Evolutionary conservation across 257 asterid genomes (phyloP), one percentile per base, ranked within the genome.

Genomic region (Lavandula angustifolia): DNA sequence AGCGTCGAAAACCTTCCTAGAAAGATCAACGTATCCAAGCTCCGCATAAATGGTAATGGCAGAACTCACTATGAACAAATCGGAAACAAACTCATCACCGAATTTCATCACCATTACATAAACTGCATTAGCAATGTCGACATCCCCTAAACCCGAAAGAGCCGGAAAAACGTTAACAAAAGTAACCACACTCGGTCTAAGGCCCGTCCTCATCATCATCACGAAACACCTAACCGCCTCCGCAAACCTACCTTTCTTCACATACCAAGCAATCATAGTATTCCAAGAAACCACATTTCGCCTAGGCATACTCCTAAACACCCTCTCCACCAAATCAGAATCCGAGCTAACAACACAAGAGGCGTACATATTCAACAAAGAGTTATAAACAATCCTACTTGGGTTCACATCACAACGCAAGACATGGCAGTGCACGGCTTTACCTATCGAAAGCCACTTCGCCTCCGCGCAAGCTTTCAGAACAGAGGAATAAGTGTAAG

Each of bases 391-490:
- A 67, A 89, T 87, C 74, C 81, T 82, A 74, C 98, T 81, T 7
- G 91, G 83, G 60, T 79, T 67, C 34, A 75, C 70, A 51, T 72
- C 70, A 37, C 85, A 85, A 50, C 98, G 81, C 65, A 92, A 44
- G 40, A 89, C 47, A 54, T 89, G 98, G 72, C 87, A 70, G 57
- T 92, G 98, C 55, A 92, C 70, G 11, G 96, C 85, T 78, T 85
- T 92, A 22, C 98, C 98, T 12, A 77, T 50, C 50, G 59, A 68
- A 57, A 85, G 62, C 74, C 53, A 83, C 80, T 74, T 87, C 41
- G 88, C 80, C 62, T 82, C 88, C 0, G 97, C 91, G 29, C 96
- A 89, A 31, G 97, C 98, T 77, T 92, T 92, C 52, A 92, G 82
- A 62, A 84, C 79, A 33, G 98, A 87, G 2, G 98, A 92, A 66